Conservation (phyloP, 495 filamentous ascomycete genomes). For the Aspergillus baeticus region DNA sequence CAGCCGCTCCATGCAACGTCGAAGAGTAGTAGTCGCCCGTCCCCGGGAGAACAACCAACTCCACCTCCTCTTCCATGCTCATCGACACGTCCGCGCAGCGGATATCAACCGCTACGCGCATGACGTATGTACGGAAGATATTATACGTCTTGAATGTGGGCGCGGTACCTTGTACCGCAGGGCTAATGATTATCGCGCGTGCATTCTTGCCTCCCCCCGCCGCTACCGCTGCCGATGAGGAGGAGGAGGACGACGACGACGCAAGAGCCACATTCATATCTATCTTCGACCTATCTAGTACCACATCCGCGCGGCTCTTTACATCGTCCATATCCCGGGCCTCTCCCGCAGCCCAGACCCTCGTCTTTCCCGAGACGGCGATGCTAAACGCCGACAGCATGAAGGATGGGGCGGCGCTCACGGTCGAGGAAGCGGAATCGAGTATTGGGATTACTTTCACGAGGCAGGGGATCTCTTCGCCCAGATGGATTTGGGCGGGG, state of each 20-base stretch:
- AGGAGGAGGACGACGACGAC: too few relatives aligned
- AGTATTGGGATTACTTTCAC: neutral
- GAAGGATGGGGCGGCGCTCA: neutral
- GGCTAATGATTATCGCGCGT: neutral
- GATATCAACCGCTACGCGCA: neutral
- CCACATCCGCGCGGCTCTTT: neutral
- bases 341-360: neutral
- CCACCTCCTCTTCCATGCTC: neutral
- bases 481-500: neutral
- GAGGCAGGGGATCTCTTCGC: neutral
- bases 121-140: neutral
- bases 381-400: neutral
- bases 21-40: neutral
- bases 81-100: neutral
- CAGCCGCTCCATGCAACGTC: too few relatives aligned
- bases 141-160: neutral
- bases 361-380: neutral
- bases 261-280: neutral
- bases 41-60: neutral
- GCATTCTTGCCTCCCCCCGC: too few relatives aligned
- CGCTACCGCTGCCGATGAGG: neutral
- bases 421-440: neutral
- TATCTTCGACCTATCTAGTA: neutral
- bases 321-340: neutral
- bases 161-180: neutral